Evolutionary conservation across 352 stramenopile species (phyloP).

Genomic region (Pythium biforme): DNA sequence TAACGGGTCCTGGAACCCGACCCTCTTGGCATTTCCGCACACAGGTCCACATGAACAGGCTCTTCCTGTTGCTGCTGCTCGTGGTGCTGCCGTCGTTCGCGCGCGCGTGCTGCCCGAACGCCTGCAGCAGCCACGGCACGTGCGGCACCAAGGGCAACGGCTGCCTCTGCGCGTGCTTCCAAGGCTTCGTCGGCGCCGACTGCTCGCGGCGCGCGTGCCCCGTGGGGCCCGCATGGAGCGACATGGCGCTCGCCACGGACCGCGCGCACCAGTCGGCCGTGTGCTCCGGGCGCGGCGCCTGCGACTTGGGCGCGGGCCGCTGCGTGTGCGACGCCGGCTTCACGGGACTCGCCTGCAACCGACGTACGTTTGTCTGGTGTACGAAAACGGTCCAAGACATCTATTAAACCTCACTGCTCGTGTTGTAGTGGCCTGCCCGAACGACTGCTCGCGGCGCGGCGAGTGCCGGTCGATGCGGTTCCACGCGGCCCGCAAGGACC

Average conservation of each 20-base stretch:
- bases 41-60: too few relatives aligned
- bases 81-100: conserved; percentile 6
- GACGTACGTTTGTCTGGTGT: too few relatives aligned
- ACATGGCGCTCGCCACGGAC: conserved; percentile 53
- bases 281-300: conserved; percentile 70
- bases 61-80: conserved; percentile 7
- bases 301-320: conserved; percentile 55
- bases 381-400: too few relatives aligned
- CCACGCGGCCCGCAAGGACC: conserved; percentile 60
- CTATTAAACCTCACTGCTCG: too few relatives aligned
- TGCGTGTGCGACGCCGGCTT: conserved; percentile 81
- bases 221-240: conserved; percentile 53
- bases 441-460: conserved; percentile 59
- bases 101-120: conserved; percentile 55
- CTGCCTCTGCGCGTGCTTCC: conserved; percentile 82
- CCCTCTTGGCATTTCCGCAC: too few relatives aligned
- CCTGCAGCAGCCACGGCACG: conserved; percentile 56
- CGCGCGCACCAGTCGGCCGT: conserved; percentile 45
- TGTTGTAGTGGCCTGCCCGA: conserved; percentile 72
- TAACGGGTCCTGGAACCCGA: too few relatives aligned
- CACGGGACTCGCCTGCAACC: conserved; percentile 75
- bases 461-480: conserved; percentile 75
- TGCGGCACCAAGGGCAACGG: conserved; percentile 63
- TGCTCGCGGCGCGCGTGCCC: conserved; percentile 83
- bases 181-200: conserved; percentile 86